Conservation (phyloP, 2,329 filamentous ascomycete species). For the Myriosclerotinia curreyana region DNA sequence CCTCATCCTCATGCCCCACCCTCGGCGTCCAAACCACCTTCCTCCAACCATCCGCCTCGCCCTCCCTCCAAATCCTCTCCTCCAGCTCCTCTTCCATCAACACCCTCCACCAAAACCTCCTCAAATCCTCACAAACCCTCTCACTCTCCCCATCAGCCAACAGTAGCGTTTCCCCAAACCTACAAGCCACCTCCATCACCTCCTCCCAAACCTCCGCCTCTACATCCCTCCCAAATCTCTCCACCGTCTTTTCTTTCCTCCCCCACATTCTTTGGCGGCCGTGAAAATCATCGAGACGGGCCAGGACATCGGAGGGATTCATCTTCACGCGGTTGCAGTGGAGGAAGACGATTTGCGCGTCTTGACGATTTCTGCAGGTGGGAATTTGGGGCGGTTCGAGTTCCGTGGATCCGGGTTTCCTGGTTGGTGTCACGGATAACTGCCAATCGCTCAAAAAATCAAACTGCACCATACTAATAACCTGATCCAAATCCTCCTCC, state of each 20-base stretch:
- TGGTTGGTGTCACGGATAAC: background rate
- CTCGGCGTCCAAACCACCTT: background rate
- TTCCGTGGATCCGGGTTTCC: background rate
- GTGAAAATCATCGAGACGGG: background rate
- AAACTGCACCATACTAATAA: constrained; percentile 18
- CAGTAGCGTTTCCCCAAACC: constrained; percentile 5
- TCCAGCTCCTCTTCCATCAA: constrained; percentile 11
- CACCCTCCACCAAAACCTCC: constrained; percentile 21
- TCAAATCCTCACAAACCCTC: constrained; percentile 11
- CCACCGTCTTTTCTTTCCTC: background rate
- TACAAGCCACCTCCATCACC: constrained; percentile 22
- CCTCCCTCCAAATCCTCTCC: background rate
- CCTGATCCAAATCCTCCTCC: background rate
- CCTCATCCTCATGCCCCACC: background rate
- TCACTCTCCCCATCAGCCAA: background rate
- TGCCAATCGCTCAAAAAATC: constrained; percentile 16
- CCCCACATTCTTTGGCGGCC: constrained; percentile 15
- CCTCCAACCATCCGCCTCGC: background rate
- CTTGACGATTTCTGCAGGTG: background rate
- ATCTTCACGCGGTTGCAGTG: constrained; percentile 20
- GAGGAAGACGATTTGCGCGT: constrained; percentile 11
- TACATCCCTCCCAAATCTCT: constrained; percentile 18
- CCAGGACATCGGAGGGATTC: constrained; percentile 4
- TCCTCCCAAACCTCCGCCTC: constrained; percentile 20
- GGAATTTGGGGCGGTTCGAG: background rate